Evolutionary conservation across 1,284 basidiomycete species (phyloP).

Genomic region (Grifola frondosa): DNA sequence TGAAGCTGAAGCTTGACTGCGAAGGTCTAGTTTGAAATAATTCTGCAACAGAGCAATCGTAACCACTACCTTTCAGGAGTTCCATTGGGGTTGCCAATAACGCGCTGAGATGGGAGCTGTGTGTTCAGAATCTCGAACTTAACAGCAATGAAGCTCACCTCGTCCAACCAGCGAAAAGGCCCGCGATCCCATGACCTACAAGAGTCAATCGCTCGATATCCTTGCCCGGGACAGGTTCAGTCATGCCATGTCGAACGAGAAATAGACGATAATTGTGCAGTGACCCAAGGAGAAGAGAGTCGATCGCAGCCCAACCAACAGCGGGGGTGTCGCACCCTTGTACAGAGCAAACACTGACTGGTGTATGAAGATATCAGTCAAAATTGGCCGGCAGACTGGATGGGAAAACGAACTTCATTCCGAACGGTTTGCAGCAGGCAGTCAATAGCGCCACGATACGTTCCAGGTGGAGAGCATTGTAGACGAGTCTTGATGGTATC

Average conservation of each 20-base stretch:
- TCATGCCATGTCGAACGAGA: conserved; percentile 52
- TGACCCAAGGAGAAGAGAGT: conserved; percentile 74
- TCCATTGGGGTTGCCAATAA: conserved; percentile 74
- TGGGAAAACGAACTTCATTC: conserved; percentile 51
- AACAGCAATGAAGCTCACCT: conserved; percentile 42
- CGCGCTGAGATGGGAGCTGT: conserved; percentile 38
- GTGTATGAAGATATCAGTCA: background rate
- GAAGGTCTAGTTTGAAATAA: too few species aligned
- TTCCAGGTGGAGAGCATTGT: conserved; percentile 68
- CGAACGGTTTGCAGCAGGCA: conserved; percentile 61
- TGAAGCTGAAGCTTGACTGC: conserved; percentile 79
- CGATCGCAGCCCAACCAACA: conserved; percentile 75
- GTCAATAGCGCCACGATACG: conserved; percentile 67
- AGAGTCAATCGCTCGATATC: conserved; percentile 51
- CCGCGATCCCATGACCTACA: conserved; percentile 65
- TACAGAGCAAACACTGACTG: conserved; percentile 49
- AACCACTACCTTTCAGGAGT: conserved; percentile 64
- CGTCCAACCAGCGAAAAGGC: conserved; percentile 74
- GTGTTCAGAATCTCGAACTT: too few species aligned
- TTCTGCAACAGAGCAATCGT: too few species aligned
- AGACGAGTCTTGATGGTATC: conserved; percentile 77
- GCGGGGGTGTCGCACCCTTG: conserved; percentile 77
- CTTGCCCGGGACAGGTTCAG: conserved; percentile 47
- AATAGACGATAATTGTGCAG: conserved; percentile 73
- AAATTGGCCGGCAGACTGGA: background rate